Conservation (phyloP, 1,284 basidiomycete species). For the Thecaphora thlaspeos region DNA sequence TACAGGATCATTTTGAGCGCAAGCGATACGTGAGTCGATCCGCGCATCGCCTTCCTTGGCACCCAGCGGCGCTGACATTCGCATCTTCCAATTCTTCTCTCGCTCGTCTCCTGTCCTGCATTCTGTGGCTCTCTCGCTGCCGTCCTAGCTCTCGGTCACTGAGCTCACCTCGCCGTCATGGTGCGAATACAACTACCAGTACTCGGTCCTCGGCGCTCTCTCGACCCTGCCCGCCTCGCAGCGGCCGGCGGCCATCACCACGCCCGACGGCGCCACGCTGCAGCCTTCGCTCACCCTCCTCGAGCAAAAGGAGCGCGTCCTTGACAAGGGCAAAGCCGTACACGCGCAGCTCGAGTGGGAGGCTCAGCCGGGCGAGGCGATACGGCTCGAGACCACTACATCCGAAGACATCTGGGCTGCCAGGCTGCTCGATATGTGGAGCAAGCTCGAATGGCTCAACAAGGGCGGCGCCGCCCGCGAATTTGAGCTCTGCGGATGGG, state of each 20-base stretch:
- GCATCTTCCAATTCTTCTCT: too few relatives aligned
- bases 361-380: constrained; percentile 63
- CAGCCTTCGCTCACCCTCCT: constrained; percentile 18
- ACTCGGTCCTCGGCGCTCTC: constrained; percentile 39
- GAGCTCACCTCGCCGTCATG: constrained; percentile 50
- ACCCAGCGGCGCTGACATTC: too few relatives aligned
- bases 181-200: constrained; percentile 52
- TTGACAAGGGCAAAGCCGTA: constrained; percentile 61
- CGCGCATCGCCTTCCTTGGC: too few relatives aligned
- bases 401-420: constrained; percentile 73
- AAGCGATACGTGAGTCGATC: too few relatives aligned
- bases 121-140: too few relatives aligned
- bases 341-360: constrained; percentile 78
- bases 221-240: constrained; percentile 35
- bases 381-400: constrained; percentile 63
- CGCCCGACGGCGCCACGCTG: constrained; percentile 30
- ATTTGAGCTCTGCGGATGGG: constrained; percentile 47
- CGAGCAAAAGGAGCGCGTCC: constrained; percentile 23
- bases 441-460: constrained; percentile 11
- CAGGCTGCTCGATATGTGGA: constrained; percentile 61
- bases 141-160: constrained; percentile 44
- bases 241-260: constrained; percentile 41
- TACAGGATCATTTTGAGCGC: too few relatives aligned
- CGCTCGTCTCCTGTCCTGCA: too few relatives aligned
- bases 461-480: constrained; percentile 26